Evolutionary conservation across 2,329 filamentous ascomycete genomes (phyloP).

Genomic region (Leptographium wingfieldii): DNA sequence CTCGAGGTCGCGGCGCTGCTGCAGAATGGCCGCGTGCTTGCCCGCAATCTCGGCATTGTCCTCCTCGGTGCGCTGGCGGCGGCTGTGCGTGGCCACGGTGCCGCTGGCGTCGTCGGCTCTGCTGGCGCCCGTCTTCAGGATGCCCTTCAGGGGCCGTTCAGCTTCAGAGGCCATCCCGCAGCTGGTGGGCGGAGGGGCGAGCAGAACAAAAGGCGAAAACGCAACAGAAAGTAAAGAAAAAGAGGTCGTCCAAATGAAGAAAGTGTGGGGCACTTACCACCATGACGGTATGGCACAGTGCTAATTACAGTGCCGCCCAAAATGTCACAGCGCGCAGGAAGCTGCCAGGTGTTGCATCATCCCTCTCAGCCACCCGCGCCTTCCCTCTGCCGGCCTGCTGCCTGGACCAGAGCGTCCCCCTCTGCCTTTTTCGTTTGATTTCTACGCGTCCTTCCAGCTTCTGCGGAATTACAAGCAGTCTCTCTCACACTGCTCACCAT

Average conservation of each 20-base stretch:
- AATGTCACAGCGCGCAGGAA: not conserved
- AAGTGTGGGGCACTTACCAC: not conserved
- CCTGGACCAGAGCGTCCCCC: not conserved
- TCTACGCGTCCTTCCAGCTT: no score
- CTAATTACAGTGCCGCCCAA: not conserved
- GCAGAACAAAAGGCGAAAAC: not conserved
- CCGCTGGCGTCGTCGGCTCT: conserved; percentile 26
- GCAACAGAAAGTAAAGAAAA: not conserved
- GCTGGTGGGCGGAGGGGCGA: not conserved
- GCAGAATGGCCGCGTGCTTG: conserved; percentile 70
- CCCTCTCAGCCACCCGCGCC: not conserved
- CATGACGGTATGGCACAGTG: not conserved
- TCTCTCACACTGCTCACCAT: not conserved
- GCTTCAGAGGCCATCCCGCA: conserved; percentile 33
- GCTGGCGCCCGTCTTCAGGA: conserved; percentile 31
- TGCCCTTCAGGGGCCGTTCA: conserved; percentile 35
- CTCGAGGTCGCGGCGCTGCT: conserved; percentile 71
- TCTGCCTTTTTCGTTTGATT: no score
- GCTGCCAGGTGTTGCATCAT: not conserved
- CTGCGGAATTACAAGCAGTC: not conserved
- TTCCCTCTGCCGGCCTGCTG: not conserved
- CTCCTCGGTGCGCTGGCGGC: conserved; percentile 22
- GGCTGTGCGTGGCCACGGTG: conserved; percentile 14
- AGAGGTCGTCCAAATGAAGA: not conserved
- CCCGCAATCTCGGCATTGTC: conserved; percentile 52